These are phyloP conservation scores for Cordyceps tenuipes DNA, from an alignment of 2,329 filamentous ascomycete species.

Conservation along the genomic window DNA sequence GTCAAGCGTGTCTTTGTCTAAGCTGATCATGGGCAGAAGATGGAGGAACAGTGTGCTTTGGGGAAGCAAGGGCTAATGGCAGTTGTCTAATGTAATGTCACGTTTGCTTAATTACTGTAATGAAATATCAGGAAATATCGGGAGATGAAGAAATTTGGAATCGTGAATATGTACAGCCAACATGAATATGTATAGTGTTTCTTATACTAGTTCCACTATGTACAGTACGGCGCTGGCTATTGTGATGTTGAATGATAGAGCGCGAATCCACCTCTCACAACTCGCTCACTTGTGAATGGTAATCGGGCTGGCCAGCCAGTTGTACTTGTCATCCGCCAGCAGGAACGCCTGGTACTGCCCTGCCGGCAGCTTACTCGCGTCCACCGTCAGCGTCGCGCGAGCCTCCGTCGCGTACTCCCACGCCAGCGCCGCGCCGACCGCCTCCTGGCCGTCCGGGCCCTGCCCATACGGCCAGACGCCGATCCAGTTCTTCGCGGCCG, in stretches of 20 bases:
- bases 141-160: background rate
- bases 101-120: background rate
- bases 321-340: conserved; percentile 1
- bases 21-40: background rate
- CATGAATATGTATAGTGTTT: background rate
- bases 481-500: conserved; percentile 7
- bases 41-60: background rate
- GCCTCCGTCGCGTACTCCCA: background rate
- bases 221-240: background rate
- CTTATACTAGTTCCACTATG: background rate
- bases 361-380: background rate
- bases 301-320: conserved; percentile 2
- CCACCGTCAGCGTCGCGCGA: background rate
- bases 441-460: background rate
- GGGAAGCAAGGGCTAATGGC: background rate
- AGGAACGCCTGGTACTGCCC: conserved; percentile 10
- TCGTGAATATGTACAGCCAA: too few species aligned
- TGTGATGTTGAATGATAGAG: conserved; percentile 5
- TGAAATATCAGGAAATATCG: conserved; percentile 45
- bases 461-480: background rate
- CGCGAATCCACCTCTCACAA: background rate
- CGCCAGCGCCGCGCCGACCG: background rate
- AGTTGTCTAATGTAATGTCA: background rate
- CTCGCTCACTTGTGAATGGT: background rate
- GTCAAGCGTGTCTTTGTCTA: conserved; percentile 8